Percentiles rank a stretch among this genome's conserved stretches.
Evolutionary conservation across 768 basidiomycete species (phyloP).

Genomic region (Amanita jacksonii): DNA sequence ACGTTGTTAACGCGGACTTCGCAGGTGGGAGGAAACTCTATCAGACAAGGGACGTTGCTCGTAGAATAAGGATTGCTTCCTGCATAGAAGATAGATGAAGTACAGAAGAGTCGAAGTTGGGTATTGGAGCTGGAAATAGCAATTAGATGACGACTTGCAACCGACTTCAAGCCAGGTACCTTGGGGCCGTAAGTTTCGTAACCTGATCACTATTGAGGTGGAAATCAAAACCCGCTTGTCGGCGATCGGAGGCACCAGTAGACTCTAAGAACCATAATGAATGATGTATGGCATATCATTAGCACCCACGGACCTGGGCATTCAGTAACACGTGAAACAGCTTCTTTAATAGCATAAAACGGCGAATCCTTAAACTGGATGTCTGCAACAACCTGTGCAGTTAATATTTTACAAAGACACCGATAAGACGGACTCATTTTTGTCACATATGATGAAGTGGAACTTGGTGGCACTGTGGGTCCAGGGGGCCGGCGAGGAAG

Average conservation of each 20-base stretch:
- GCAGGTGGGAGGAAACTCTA: slow-evolving; percentile 88
- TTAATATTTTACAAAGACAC: neutral
- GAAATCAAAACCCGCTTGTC: slow-evolving; percentile 52
- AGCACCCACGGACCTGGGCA: slow-evolving; percentile 78
- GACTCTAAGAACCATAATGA: slow-evolving; percentile 43
- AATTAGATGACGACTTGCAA: slow-evolving; percentile 9
- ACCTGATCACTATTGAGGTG: slow-evolving; percentile 58
- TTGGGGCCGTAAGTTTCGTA: slow-evolving; percentile 43
- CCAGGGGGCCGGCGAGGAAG: slow-evolving; percentile 39
- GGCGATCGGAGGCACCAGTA: slow-evolving; percentile 66
- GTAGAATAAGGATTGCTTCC: slow-evolving; percentile 44
- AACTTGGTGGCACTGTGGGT: slow-evolving; percentile 25
- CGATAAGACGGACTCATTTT: slow-evolving; percentile 7
- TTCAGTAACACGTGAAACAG: slow-evolving; percentile 55
- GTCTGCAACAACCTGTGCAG: slow-evolving; percentile 25
- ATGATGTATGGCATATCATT: too few relatives aligned
- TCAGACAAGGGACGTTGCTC: slow-evolving; percentile 48
- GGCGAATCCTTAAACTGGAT: slow-evolving; percentile 77
- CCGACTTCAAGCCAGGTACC: slow-evolving; percentile 28
- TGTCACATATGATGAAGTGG: slow-evolving; percentile 28
- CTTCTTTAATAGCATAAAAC: slow-evolving; percentile 61
- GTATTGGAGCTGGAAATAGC: slow-evolving; percentile 43
- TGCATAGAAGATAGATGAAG: slow-evolving; percentile 68
- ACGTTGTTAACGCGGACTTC: slow-evolving; percentile 81
- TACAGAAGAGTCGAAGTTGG: slow-evolving; percentile 84